These are phyloP conservation scores for Sugiyamaella grinbergsii DNA, from an alignment of 1,139 yeast genomes.

Conservation along the genomic window DNA sequence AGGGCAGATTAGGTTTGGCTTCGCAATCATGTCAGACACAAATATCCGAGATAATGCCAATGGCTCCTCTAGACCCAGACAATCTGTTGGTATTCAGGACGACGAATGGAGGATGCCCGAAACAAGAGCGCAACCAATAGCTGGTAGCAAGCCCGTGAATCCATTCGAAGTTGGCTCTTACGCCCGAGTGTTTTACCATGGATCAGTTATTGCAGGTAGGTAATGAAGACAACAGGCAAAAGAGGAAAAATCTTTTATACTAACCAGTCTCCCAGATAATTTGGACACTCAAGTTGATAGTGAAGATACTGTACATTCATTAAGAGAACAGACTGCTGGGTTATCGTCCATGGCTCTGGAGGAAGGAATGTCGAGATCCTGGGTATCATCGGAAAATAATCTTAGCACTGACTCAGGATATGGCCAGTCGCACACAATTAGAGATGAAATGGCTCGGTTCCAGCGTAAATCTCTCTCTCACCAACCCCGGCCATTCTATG, in stretches of 20 bases:
- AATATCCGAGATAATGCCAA: neutral
- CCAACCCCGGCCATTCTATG: slow-evolving; percentile 1
- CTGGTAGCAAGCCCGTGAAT: neutral
- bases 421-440: slow-evolving; percentile 10
- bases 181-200: slow-evolving; percentile 18
- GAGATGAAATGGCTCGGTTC: slow-evolving; percentile 22
- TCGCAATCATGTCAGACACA: neutral
- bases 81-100: slow-evolving; percentile 9
- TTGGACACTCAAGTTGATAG: slow-evolving; percentile 12
- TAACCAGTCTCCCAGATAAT: slow-evolving; percentile 7
- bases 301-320: slow-evolving; percentile 38
- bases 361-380: slow-evolving; percentile 37
- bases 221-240: neutral
- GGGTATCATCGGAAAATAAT: slow-evolving; percentile 10
- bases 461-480: slow-evolving; percentile 13
- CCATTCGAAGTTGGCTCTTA: slow-evolving; percentile 19
- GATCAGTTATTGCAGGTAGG: slow-evolving; percentile 16
- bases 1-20: slow-evolving; percentile 50
- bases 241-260: too few relatives aligned
- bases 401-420: neutral
- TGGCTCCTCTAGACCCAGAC: neutral
- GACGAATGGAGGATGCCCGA: slow-evolving; percentile 17
- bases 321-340: slow-evolving; percentile 66
- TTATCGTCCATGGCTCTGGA: slow-evolving; percentile 61
- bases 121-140: slow-evolving; percentile 9